Conservation (phyloP, 805 yeast species). For the Zygosaccharomyces lentus region DNA sequence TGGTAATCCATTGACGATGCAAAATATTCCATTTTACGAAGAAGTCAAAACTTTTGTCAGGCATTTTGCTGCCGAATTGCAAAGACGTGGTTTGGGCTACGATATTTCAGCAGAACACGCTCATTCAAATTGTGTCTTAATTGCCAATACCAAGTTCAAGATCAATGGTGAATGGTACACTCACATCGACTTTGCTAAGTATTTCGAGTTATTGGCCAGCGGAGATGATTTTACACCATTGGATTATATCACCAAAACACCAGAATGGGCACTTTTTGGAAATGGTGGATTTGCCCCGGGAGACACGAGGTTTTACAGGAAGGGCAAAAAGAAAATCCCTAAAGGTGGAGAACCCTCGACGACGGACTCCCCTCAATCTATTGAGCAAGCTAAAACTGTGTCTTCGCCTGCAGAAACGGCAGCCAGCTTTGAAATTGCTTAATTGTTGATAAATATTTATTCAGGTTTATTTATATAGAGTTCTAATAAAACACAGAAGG, state of each 20-base stretch:
- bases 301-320: conserved; percentile 62
- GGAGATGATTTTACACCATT: conserved; percentile 69
- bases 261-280: conserved; percentile 90
- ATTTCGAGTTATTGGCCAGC: conserved; percentile 60
- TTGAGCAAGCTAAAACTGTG: neutral
- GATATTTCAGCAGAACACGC: conserved; percentile 94
- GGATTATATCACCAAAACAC: conserved; percentile 79
- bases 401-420: neutral
- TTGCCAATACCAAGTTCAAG: conserved; percentile 71
- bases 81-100: conserved; percentile 63
- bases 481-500: neutral
- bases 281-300: conserved; percentile 90
- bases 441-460: neutral
- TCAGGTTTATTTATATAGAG: neutral
- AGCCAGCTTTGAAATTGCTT: conserved; percentile 3
- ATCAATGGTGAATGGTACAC: conserved; percentile 78
- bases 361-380: neutral
- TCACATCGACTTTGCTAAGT: conserved; percentile 76
- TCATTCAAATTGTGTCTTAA: conserved; percentile 85
- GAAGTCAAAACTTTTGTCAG: conserved; percentile 78
- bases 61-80: conserved; percentile 55
- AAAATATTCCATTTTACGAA: conserved; percentile 89
- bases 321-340: conserved; percentile 48
- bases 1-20: conserved; percentile 90
- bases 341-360: neutral